A percentile compares a stretch with the other conserved stretches of the same genome.
phyloP scores from a whole-genome alignment of 2,329 filamentous ascomycete genomes.

The Claviceps sp. region DNA sequence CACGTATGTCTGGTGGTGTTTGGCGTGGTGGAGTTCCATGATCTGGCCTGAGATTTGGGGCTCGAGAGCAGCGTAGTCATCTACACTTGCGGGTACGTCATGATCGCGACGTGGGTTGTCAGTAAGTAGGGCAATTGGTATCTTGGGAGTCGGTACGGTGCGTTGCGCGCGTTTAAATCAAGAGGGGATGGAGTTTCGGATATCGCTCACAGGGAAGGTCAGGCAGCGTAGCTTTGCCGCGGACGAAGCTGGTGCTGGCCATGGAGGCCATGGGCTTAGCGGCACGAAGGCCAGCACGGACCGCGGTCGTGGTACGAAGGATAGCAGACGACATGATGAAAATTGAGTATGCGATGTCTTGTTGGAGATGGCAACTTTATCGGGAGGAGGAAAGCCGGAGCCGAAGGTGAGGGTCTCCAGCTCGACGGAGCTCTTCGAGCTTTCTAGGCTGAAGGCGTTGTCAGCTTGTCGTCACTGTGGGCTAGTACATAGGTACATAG shows the following conservation, averaged over 20 bases:
- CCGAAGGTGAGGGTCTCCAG: not conserved
- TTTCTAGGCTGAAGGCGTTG: no score
- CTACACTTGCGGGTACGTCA: conserved; percentile 29
- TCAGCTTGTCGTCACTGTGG: conserved; percentile 8
- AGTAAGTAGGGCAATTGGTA: not conserved
- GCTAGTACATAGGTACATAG: not conserved
- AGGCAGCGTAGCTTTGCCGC: conserved; percentile 84
- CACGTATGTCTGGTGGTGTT: conserved; percentile 91
- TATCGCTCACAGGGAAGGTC: conserved; percentile 51
- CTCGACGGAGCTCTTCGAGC: not conserved
- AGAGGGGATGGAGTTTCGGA: not conserved
- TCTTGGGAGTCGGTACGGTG: not conserved
- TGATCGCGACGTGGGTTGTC: not conserved
- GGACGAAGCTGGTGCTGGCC: conserved; percentile 62
- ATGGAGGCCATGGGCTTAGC: conserved; percentile 50
- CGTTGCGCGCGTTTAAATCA: no score
- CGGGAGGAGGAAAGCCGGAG: no score
- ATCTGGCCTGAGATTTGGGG: conserved; percentile 72
- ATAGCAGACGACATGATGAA: conserved; percentile 60
- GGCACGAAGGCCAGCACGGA: conserved; percentile 58
- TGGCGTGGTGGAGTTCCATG: conserved; percentile 92
- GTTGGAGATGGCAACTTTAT: no score
- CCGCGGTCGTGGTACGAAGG: conserved; percentile 54
- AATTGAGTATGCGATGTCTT: no score
- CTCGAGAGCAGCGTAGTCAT: conserved; percentile 95